A percentile compares a stretch with the other conserved stretches of the same genome.
Evolutionary conservation across 129 eudicot species (phyloP).

Genomic region (Escallonia rubra): DNA sequence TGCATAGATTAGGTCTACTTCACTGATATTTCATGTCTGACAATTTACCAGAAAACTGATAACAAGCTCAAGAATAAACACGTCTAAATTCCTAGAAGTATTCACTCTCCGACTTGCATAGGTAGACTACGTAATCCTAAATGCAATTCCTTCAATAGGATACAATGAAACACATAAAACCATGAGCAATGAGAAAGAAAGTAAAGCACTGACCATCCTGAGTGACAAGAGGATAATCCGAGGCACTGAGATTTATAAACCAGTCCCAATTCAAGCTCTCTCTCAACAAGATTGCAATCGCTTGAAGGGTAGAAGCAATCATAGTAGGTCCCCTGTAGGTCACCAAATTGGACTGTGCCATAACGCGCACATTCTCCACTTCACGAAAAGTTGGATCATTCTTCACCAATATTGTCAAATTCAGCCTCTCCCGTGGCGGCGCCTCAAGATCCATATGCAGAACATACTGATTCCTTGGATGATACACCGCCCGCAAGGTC

Average conservation of each 20-base stretch:
- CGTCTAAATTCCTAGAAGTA: background rate
- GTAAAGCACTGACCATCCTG: conserved; percentile 31
- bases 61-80: background rate
- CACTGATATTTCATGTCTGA: background rate
- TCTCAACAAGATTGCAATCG: conserved; percentile 33
- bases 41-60: background rate
- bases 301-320: conserved; percentile 38
- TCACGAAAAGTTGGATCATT: conserved; percentile 65
- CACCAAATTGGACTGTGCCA: conserved; percentile 26
- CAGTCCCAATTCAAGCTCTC: conserved; percentile 35
- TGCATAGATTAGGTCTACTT: background rate
- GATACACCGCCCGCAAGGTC: conserved; percentile 93
- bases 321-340: conserved; percentile 39
- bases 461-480: conserved; percentile 95
- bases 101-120: background rate
- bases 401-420: conserved; percentile 86
- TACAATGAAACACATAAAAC: background rate
- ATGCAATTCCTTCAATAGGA: background rate
- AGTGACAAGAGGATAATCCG: conserved; percentile 34
- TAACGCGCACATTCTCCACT: conserved; percentile 18
- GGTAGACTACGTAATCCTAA: background rate
- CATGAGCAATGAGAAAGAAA: background rate
- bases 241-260: conserved; percentile 46
- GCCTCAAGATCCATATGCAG: conserved; percentile 99
- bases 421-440: conserved; percentile 84